Conservation (phyloP, 2,329 filamentous ascomycete genomes). For the Pestalotiopsis sp. region DNA sequence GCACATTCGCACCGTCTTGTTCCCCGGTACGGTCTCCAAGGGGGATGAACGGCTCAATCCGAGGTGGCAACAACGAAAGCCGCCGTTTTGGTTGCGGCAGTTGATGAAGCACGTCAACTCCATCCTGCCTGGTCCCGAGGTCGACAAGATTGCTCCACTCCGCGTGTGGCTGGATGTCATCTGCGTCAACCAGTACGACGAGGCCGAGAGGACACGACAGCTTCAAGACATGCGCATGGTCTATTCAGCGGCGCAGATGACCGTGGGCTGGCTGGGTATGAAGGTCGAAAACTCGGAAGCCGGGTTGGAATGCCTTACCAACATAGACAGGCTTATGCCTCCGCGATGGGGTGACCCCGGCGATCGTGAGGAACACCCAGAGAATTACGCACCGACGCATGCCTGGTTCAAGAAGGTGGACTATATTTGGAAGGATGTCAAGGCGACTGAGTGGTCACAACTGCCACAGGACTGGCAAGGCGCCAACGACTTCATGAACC, state of each 20-base stretch:
- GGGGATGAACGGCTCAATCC: neutral
- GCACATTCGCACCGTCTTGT: conserved; percentile 5
- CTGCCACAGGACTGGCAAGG: conserved; percentile 17
- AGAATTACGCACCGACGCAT: conserved; percentile 37
- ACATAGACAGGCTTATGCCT: conserved; percentile 36
- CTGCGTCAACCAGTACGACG: conserved; percentile 16
- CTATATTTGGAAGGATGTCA: neutral
- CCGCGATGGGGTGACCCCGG: conserved; percentile 36
- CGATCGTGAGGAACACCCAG: conserved; percentile 34
- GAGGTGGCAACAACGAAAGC: neutral
- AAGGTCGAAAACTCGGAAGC: conserved; percentile 23
- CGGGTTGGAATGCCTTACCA: conserved; percentile 28
- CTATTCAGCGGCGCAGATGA: conserved; percentile 11
- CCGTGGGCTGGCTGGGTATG: conserved; percentile 16
- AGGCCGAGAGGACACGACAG: conserved; percentile 9
- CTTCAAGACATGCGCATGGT: conserved; percentile 7
- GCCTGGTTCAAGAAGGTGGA: conserved; percentile 28
- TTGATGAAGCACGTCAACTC: conserved; percentile 9
- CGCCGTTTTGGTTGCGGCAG: conserved; percentile 10
- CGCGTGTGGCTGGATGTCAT: conserved; percentile 15
- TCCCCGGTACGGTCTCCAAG: neutral
- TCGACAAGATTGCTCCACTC: conserved; percentile 2
- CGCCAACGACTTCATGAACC: conserved; percentile 30
- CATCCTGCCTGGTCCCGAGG: conserved; percentile 12
- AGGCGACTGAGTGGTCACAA: neutral